Evolutionary conservation across 208 protist genomes (phyloP).

Genomic region (Leptomonas pyrrhocoris): DNA sequence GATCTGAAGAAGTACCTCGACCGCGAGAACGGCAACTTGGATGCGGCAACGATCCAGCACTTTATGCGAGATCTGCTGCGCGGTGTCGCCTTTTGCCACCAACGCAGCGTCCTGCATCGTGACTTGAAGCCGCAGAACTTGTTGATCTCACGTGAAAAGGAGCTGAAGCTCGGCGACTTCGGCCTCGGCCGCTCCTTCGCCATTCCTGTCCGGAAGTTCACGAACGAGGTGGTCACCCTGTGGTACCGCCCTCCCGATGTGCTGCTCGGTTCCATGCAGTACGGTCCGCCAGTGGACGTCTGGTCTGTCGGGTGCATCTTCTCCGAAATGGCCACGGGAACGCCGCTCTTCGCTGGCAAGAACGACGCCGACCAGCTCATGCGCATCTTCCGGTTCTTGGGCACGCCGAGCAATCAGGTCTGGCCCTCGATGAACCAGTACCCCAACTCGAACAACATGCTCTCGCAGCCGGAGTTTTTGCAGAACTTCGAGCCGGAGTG

Average conservation of each 20-base stretch:
- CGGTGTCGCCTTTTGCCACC: constrained; percentile 83
- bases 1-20: constrained; percentile 98
- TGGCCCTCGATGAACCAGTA: constrained; percentile 93
- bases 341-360: constrained; percentile 96
- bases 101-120: constrained; percentile 84
- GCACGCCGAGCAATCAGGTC: constrained; percentile 91
- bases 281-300: constrained; percentile 91
- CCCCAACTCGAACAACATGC: constrained; percentile 81
- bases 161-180: constrained; percentile 90
- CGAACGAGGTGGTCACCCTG: constrained; percentile 92
- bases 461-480: constrained; percentile 72
- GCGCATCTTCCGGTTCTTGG: constrained; percentile 94
- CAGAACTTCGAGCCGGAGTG: constrained; percentile 58
- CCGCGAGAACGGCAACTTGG: constrained; percentile 54
- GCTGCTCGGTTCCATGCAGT: constrained; percentile 86
- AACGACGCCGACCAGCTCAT: constrained; percentile 96
- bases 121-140: too few relatives aligned
- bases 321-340: constrained; percentile 91
- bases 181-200: constrained; percentile 86
- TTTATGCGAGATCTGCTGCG: constrained; percentile 84
- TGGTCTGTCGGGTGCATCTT: constrained; percentile 96
- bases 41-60: constrained; percentile 63
- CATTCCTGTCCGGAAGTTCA: constrained; percentile 87
- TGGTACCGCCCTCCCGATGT: constrained; percentile 97
- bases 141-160: constrained; percentile 80